phyloP scores from a whole-genome alignment of 371 early-diverging fungal species.

The Mucor circinelloides region DNA sequence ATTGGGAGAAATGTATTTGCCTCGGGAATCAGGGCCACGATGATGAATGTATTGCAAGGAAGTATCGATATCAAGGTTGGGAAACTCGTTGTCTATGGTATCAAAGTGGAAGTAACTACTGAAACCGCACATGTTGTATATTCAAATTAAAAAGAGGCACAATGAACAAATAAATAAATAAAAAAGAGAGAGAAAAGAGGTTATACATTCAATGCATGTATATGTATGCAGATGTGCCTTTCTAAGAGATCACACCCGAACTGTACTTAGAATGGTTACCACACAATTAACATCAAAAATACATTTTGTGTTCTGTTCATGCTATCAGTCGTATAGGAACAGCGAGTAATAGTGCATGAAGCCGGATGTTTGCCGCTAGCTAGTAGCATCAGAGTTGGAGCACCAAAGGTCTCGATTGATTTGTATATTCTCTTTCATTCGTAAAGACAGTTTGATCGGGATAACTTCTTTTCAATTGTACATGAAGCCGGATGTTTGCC shows the following conservation, averaged over 20 bases:
- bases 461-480: neutral
- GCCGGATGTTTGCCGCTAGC: neutral
- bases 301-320: neutral
- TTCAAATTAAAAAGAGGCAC: neutral
- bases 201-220: neutral
- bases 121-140: conserved; percentile 26
- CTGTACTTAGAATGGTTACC: neutral
- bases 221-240: neutral
- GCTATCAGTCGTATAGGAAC: neutral
- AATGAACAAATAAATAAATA: no score
- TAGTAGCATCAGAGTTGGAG: neutral
- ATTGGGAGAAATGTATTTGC: conserved; percentile 19
- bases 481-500: no score
- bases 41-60: conserved; percentile 22
- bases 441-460: neutral
- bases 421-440: neutral
- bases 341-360: neutral
- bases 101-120: conserved; percentile 28
- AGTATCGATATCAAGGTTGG: conserved; percentile 22
- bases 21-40: conserved; percentile 28
- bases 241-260: neutral
- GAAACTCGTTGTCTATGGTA: neutral
- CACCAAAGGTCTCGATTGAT: neutral
- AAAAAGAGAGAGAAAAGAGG: no score
- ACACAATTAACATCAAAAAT: neutral